Evolutionary conservation across 78 protist species (phyloP), one percentile per base, ranked within the genome.

Genomic region (Anaeramoeba ignava): DNA sequence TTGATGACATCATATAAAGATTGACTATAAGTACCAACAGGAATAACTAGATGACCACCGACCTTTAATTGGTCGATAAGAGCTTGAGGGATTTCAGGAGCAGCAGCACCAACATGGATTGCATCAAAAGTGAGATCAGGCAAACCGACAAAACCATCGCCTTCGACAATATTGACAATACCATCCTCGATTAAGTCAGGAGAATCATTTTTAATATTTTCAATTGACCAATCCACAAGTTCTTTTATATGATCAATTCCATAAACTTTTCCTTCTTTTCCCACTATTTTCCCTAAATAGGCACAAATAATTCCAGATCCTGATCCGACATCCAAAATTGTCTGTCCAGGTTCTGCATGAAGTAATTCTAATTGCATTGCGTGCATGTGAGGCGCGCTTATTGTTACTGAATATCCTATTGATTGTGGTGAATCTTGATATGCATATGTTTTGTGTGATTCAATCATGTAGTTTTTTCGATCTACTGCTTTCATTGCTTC

Each of bases 91-190:
- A 91, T 23, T 3, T 3, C 79, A 38, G 38, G 84, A 2, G 93
- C 93, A 2, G 93, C 93, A 0, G 93, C 93, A 41, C 93, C 93
- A 3, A 92, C 93, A 85, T 91, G 92, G 42, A 91, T 91, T 33
- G 89, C 83, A 90, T 91, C 79, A 87, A 89, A 91, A 23, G 31
- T 42, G 3, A 39, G 39, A 27, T 33, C 31, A 17, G 1, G 78
- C 17, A 39, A 80, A 41, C 93, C 87, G 33, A 39, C 33, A 0
- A 42, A 23, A 37, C 92, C 87, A 39, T 82, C 93, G 12, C 83
- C 93, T 27, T 73, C 91, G 1, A 33, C 38, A 23, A 90, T 37
- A 40, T 42, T 23, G 2, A 84, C 2, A 17, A 0, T 27, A 23
- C n/a, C 3, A 8, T 42, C 42, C 31, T 89, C 81, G 27, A 39